Base-by-base conservation (phyloP, 1,139 yeast genomes). In the Kodamaea derodonti region DNA sequence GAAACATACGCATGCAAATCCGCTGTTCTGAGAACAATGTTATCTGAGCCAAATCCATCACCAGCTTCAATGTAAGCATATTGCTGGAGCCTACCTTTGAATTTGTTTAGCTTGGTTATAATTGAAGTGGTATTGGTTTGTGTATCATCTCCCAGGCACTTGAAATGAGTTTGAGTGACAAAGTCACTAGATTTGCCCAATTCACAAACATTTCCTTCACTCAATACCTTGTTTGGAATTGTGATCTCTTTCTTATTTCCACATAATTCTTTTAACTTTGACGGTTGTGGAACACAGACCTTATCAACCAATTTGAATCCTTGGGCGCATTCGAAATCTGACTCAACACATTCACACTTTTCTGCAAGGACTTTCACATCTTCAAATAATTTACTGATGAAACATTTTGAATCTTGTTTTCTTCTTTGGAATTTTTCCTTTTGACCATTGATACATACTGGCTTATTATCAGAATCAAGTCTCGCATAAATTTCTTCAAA, bases 381-480 rank as follows among this genome's bases (percentile, higher is more conserved):
- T 30, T 74, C 74, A 48, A 71, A 82, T 4, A 73, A 56, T 34
- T 72, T 72, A 34, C 76, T 76, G 15, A 84, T 80, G 51, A 80
- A 76, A 64, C 97, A 88, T 41, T 78, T 52, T 0, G 92, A 75
- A 36, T 71, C 76, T 25, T 68, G 69, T 49, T 84, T 85, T 60
- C 95, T 78, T 56, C 95, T 72, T 39, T 51, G 61, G 51, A 79
- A 82, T 38, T 66, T 73, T 48, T 84, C 88, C 46, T 68, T 75
- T 39, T 78, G 85, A 7, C 97, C 97, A 65, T 75, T 73, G 24
- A 84, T 63, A 62, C 96, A 88, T 11, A 67, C 49, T 1, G 85
- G 85, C 4, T 68, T 60, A 4, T 68, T 62, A n/a, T 69, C 62
- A 1, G 51, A 52, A 14, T 70, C 68, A 27, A 68, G 61, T 47